phyloP scores from a whole-genome alignment of 805 yeast species.

The Zygosaccharomyces siamensis region DNA sequence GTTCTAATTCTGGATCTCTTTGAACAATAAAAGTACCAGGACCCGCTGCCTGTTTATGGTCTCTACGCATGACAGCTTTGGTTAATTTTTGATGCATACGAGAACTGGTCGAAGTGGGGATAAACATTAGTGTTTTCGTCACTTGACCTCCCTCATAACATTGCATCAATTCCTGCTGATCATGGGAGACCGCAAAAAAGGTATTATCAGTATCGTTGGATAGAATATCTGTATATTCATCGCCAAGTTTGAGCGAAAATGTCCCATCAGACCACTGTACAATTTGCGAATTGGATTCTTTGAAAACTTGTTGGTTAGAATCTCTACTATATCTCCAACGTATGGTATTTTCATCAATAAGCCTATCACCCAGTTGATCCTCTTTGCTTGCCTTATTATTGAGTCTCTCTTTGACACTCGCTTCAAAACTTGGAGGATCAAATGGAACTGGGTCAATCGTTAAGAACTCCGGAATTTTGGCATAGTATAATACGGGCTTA shows the following conservation, averaged over 20 bases:
- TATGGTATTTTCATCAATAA: constrained; percentile 75
- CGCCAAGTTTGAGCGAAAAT: constrained; percentile 77
- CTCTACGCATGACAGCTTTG: constrained; percentile 48
- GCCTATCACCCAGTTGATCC: constrained; percentile 55
- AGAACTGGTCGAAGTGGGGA: constrained; percentile 89
- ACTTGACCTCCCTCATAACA: constrained; percentile 60
- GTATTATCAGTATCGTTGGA: constrained; percentile 63
- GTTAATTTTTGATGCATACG: constrained; percentile 77
- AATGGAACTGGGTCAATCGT: constrained; percentile 83
- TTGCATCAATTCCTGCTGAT: constrained; percentile 60
- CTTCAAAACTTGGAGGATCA: constrained; percentile 65
- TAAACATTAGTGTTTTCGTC: constrained; percentile 61
- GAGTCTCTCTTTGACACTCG: constrained; percentile 41
- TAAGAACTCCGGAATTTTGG: constrained; percentile 78
- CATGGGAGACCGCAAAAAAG: constrained; percentile 65
- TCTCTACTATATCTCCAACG: constrained; percentile 90
- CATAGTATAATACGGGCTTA: constrained; percentile 39
- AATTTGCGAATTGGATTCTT: constrained; percentile 85
- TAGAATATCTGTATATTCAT: constrained; percentile 77
- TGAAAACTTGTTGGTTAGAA: constrained; percentile 62
- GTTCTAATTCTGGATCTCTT: constrained; percentile 66
- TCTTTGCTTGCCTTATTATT: constrained; percentile 35
- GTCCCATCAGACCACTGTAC: constrained; percentile 95
- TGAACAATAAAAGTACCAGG: constrained; percentile 40
- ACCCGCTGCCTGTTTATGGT: constrained; percentile 33